These are phyloP conservation scores for Parathielavia appendiculata DNA, from an alignment of 495 filamentous ascomycete species.

Conservation along the genomic window DNA sequence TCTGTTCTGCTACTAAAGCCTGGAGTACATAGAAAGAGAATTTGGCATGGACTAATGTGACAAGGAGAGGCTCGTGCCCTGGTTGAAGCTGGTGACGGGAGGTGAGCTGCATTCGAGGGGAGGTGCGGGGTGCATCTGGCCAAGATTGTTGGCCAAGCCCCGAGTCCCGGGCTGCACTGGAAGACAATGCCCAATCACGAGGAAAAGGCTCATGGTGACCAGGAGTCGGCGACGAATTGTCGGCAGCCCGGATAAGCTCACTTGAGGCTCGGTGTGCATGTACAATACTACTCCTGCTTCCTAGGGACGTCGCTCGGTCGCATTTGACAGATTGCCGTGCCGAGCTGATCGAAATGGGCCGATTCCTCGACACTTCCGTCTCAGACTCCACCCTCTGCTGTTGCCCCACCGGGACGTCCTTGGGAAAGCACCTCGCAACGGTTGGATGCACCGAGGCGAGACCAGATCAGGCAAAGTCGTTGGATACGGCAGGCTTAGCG, in stretches of 20 bases:
- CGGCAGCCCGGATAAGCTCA: too few relatives aligned
- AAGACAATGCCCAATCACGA: too few relatives aligned
- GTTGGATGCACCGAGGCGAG: slow-evolving; percentile 6
- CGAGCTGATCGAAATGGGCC: slow-evolving; percentile 9
- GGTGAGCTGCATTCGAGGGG: neutral
- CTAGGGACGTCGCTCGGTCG: neutral
- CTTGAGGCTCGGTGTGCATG: too few relatives aligned
- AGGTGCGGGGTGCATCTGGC: slow-evolving; percentile 5
- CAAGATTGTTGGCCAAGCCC: neutral
- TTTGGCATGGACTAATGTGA: too few relatives aligned
- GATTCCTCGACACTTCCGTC: slow-evolving; percentile 3
- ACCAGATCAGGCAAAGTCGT: slow-evolving; percentile 10
- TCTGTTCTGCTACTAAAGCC: too few relatives aligned
- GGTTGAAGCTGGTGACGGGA: neutral
- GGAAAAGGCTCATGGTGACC: too few relatives aligned
- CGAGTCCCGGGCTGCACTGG: neutral
- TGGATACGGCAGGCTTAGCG: neutral
- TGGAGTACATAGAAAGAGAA: too few relatives aligned
- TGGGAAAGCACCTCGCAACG: neutral
- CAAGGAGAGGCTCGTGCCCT: neutral
- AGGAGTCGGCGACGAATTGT: too few relatives aligned
- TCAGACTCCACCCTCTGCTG: neutral
- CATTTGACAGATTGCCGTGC: neutral
- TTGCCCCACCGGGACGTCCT: neutral
- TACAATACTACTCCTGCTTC: neutral